Evolutionary conservation across 2,329 filamentous ascomycete genomes (phyloP), one percentile per base, ranked within the genome.

Genomic region (Emericellopsis cladophorae): DNA sequence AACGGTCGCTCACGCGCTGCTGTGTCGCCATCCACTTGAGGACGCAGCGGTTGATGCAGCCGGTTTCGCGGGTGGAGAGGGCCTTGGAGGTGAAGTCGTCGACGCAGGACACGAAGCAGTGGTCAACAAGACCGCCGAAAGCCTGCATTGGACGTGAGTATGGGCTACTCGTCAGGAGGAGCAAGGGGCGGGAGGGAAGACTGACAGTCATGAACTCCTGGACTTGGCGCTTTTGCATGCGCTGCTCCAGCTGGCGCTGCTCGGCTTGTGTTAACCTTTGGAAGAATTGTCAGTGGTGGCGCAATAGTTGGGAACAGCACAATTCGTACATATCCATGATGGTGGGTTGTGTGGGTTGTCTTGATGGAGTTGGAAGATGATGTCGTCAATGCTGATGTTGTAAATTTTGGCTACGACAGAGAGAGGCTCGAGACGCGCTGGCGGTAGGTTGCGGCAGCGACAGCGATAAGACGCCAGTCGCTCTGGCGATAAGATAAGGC

Each of bases 11-110:
- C 53, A 98, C 72, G 45, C 92, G 81, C 65, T 92, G 86, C 49
- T 86, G 86, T 48, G 82, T 82, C 62, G 93, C 92, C 73, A 96
- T 81, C 65, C 86, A 86, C 72, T 98, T 98, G 66, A 92, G 84
- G 46, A 96, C 89, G 66, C 92, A 98, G 55, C 88, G 84, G 67
- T 86, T 81, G 55, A 96, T 80, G 69, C 92, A 98, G 61, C 84
- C 82, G 57, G 84, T 84, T 68, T 98, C 92, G 60, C 86, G 82
- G 51, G 80, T 76, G 48, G 84, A 82, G 50, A 98, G 78, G 38
- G 87, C 85, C 70, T 96, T 96, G 68, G 88, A 94, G 57, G 89
- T 94, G 76, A 98, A 98, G 73, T 96, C 89, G 65, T 89, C 90
- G 66, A 98, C 79, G 73, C 92, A 98, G 65, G 92, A 83, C 61